Evolutionary conservation across 1,284 basidiomycete species (phyloP).

Genomic region (Ceratobasidium sp.): DNA sequence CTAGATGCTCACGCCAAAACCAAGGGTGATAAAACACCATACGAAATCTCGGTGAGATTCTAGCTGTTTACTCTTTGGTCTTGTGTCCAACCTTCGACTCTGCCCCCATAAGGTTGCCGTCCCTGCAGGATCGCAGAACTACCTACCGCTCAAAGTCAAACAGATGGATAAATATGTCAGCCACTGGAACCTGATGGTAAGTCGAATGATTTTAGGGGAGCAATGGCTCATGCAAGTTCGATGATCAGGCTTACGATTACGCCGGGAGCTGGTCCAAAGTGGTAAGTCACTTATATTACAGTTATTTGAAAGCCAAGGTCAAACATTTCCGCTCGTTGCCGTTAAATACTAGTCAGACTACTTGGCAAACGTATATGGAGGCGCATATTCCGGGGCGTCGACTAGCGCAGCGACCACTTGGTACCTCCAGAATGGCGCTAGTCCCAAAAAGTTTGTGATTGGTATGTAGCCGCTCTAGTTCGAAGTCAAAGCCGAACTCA

Average conservation of each 20-base stretch:
- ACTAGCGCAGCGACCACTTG: conserved; percentile 79
- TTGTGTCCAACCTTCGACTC: neutral
- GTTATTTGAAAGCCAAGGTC: too few relatives aligned
- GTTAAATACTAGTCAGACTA: conserved; percentile 68
- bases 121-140: conserved; percentile 64
- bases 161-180: conserved; percentile 66
- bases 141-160: conserved; percentile 60
- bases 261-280: conserved; percentile 76
- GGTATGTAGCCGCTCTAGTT: conserved; percentile 65
- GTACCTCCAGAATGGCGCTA: conserved; percentile 78
- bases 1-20: conserved; percentile 12
- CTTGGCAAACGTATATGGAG: conserved; percentile 86
- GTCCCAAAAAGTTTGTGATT: conserved; percentile 79
- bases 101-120: conserved; percentile 55
- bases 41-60: conserved; percentile 40
- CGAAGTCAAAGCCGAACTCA: too few relatives aligned
- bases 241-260: conserved; percentile 72
- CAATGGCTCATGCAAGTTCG: neutral
- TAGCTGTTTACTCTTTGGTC: neutral
- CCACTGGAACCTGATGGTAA: conserved; percentile 71
- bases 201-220: too few relatives aligned
- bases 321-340: too few relatives aligned
- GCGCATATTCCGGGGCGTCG: conserved; percentile 70
- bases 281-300: neutral
- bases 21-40: conserved; percentile 40